Percentiles rank a stretch among this genome's conserved stretches.
phyloP scores from a whole-genome alignment of 73 alveolate genomes.

The Paramecium tetraurelia region DNA sequence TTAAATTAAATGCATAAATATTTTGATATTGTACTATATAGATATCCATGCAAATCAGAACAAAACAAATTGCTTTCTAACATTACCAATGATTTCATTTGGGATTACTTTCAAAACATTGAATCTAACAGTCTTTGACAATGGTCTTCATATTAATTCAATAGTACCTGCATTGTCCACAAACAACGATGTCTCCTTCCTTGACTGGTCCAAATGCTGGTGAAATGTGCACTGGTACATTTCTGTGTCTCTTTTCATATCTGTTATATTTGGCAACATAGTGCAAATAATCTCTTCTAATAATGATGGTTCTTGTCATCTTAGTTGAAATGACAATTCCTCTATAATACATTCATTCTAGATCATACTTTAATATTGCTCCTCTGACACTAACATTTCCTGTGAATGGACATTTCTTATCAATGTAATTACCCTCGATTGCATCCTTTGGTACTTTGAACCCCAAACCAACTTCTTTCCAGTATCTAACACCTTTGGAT shows the following conservation, averaged over 20 bases:
- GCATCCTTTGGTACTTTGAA: constrained; percentile 97
- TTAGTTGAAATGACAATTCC: constrained; percentile 97
- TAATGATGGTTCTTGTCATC: constrained; percentile 97
- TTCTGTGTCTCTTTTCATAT: constrained; percentile 95
- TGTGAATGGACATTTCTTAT: constrained; percentile 99
- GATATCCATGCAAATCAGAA: constrained; percentile 47
- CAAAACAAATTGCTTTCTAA: constrained; percentile 94
- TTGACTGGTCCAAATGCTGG: constrained; percentile 88
- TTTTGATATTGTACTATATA: neutral
- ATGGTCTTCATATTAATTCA: constrained; percentile 73
- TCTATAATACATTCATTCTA: constrained; percentile 51
- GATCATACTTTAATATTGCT: constrained; percentile 79
- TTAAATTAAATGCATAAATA: neutral
- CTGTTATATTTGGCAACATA: constrained; percentile 94
- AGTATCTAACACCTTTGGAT: constrained; percentile 90
- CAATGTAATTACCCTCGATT: constrained; percentile 88
- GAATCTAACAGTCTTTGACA: constrained; percentile 98
- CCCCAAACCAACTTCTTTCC: constrained; percentile 97
- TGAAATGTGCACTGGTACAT: constrained; percentile 90
- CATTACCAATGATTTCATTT: constrained; percentile 91
- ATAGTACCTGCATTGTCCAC: constrained; percentile 95
- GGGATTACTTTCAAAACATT: constrained; percentile 93
- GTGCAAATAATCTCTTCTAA: constrained; percentile 98
- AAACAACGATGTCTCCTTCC: constrained; percentile 98
- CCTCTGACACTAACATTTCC: constrained; percentile 93